Base-by-base conservation (phyloP, 2,329 filamentous ascomycete species). In the Parafenestella ontariensis region DNA sequence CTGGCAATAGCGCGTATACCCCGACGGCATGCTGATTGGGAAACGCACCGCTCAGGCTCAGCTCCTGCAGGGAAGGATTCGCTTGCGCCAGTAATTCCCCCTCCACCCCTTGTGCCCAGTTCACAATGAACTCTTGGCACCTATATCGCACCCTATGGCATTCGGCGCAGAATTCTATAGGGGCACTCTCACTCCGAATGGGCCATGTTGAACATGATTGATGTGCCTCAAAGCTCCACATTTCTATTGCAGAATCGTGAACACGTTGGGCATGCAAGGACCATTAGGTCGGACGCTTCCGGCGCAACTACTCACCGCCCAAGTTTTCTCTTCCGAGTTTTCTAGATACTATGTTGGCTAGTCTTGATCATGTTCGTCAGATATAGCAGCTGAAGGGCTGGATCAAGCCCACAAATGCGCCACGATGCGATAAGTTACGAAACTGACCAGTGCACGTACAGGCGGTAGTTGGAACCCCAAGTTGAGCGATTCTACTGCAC, bases 231-330 rank as follows among this genome's bases (percentile, higher is more conserved):
- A n/a, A 53, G 44, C 9, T 31, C 49, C 52, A 51, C 49, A 48
- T 36, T 51, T 51, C 28, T n/a, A 44, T 56, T 46, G 56, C 52
- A 51, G 17, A 48, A 26, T 56, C 53, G 49, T 52, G 31, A 41
- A 44, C 13, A 21, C 17, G 18, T 20, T 44, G 11, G 21, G 28
- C 47, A 15, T 29, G 43, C 37, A 44, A 28, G 46, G 28, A n/a
- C 39, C 40, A 34, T 50, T 51, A 41, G 43, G 50, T 28, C 50
- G 26, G 23, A 23, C 47, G 31, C 46, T 47, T 52, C 39, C 5
- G 21, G 8, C 44, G 6, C 52, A 43, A 52, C 47, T 9, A n/a
- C n/a, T 17, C 15, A 8, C 40, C 15, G 9, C 24, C 9, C 40
- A n/a, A n/a, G n/a, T n/a, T n/a, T n/a, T n/a, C n/a, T n/a, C n/a